Evolutionary conservation across 345 rosid species (phyloP).

Genomic region (Bruguiera gymnorhiza): DNA sequence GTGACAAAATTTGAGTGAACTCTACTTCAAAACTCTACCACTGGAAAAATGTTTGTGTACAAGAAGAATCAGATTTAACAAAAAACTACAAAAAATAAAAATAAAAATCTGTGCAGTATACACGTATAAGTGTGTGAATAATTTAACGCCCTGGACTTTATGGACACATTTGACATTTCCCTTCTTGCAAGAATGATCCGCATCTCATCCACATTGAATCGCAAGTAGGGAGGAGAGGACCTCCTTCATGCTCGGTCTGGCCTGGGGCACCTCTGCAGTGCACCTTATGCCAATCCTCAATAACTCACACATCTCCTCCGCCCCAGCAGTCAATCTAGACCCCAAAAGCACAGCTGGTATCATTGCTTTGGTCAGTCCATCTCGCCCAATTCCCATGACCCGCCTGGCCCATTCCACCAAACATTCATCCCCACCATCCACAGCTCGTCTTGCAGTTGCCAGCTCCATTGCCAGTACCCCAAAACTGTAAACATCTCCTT

Average conservation of each 20-base stretch:
- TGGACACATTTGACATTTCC: conserved; percentile 9
- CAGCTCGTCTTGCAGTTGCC: conserved; percentile 79
- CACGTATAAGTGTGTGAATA: not conserved
- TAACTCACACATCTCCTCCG: conserved; percentile 60
- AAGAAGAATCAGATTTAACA: conserved; percentile 1
- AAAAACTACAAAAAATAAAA: not conserved
- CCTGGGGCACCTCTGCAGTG: conserved; percentile 70
- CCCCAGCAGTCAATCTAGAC: conserved; percentile 60
- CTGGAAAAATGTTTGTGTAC: too few relatives aligned
- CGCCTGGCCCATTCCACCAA: conserved; percentile 80
- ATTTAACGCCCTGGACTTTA: not conserved
- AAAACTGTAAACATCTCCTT: conserved; percentile 91
- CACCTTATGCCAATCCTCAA: conserved; percentile 63
- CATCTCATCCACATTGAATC: not conserved
- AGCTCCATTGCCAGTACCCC: conserved; percentile 86
- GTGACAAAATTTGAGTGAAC: too few relatives aligned
- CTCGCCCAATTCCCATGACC: conserved; percentile 37
- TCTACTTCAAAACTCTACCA: too few relatives aligned
- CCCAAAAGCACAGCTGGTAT: conserved; percentile 53
- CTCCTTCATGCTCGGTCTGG: conserved; percentile 91
- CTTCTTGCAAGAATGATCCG: not conserved
- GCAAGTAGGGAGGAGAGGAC: conserved; percentile 40
- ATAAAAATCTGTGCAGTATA: conserved; percentile 1
- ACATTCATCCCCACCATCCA: conserved; percentile 94
- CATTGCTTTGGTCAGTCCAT: conserved; percentile 24